Base-by-base conservation (phyloP, 371 early-diverging fungal genomes). In the Haplosporangium sp. region DNA sequence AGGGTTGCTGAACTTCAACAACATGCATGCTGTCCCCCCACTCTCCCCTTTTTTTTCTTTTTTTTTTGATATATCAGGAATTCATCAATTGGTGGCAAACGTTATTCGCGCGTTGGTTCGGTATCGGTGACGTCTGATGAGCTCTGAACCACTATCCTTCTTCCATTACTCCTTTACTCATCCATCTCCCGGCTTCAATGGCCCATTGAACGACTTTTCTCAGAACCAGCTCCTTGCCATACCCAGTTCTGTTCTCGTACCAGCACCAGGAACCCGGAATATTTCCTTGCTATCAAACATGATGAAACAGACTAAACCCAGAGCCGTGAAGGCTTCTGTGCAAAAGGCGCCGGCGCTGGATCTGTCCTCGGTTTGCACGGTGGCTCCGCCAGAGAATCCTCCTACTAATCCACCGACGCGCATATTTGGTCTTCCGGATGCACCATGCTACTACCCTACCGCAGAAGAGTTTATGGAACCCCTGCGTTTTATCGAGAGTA, bases 381-480 rank as follows among this genome's bases (percentile, higher is more conserved):
- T 13, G 18, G 67, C 80, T 55, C 59, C 75, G 54, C 60, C 82
- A 62, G 71, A 86, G 69, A 71, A 81, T 63, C 54, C 66, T 1
- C 59, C 51, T 36, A 59, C 69, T 23, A 43, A 60, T 37, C 55
- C 84, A 64, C 51, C 74, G 11, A 62, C 73, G 10, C 85, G 89
- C 51, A 80, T 89, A 45, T 93, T 92, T 77, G 90, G 91, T 13
- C 74, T 95, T 21, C 74, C 83, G 51, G 91, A 91, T 62, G 93
- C 91, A 3, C 95, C 96, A 3, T 89, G 89, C 1, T 97, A 91
- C 81, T 88, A 90, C 58, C 99, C 99, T 5, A 91, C 95, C 5
- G 64, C 70, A 8, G 91, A 94, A 52, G 95, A 99, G 84, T 98
- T 95, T 82, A 68, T 73, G 41, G 92, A 96, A 75, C 97, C 98